Evolutionary conservation across 768 basidiomycete species (phyloP), one percentile per base, ranked within the genome.

Genomic region (Exidia glandulosa): DNA sequence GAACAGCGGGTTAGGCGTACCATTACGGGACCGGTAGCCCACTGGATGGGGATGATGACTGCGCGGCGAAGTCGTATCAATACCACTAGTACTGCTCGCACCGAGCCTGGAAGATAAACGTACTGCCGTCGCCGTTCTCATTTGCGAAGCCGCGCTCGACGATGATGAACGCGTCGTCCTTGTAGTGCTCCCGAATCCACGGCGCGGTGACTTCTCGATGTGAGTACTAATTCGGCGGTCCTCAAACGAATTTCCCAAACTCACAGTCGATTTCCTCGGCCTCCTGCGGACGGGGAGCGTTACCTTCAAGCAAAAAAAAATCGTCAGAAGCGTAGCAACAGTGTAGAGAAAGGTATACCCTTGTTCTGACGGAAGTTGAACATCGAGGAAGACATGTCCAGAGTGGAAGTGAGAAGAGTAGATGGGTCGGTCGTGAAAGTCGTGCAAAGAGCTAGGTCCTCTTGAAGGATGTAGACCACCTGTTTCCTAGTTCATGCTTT

Each of bases 71-170:
- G n/a, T n/a, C n/a, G n/a, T n/a, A n/a, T n/a, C n/a, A n/a, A n/a
- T n/a, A n/a, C n/a, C n/a, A n/a, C n/a, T n/a, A n/a, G n/a, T n/a
- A n/a, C n/a, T n/a, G n/a, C n/a, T n/a, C n/a, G n/a, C 48, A 19
- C 36, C 36, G 36, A 19, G 2, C 36, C 12, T 3, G 10, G 41
- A 23, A 25, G 30, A 54, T 12, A 54, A 54, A n/a, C 50, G 50
- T 54, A 54, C 50, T 54, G 50, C 50, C 50, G 50, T 54, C 50
- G 50, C 50, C 50, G 50, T 54, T 54, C 50, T 54, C 50, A 27
- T 54, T 54, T 13, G 50, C 50, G 50, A 13, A 54, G 30, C 50
- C 50, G 50, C 50, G 50, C 50, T 54, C 50, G 50, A 54, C 25
- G 19, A 54, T 31, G 50, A 54, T 54, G 50, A 54, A 54, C 7